Percentiles rank a stretch among this genome's conserved stretches.
These are phyloP conservation scores for Lasiosphaeria hispida DNA, from an alignment of 495 filamentous ascomycete genomes.

Conservation along the genomic window DNA sequence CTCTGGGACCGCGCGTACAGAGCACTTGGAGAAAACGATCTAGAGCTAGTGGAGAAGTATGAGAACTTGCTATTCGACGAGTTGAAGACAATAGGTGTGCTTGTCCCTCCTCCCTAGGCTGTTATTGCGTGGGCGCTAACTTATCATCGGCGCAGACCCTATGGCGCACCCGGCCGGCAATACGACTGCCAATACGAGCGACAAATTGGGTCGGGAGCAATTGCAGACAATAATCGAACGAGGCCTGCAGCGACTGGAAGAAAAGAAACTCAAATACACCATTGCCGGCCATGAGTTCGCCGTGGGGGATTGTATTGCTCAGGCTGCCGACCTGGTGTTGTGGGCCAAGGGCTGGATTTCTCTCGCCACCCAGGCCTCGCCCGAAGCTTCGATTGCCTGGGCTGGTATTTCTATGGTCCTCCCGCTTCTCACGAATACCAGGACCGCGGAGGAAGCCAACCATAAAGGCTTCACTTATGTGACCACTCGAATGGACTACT, in stretches of 20 bases:
- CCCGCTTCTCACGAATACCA: conserved; percentile 28
- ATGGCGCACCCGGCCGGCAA: too few species aligned
- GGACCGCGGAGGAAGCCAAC: conserved; percentile 20
- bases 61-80: too few species aligned
- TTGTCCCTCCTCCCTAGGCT: too few species aligned
- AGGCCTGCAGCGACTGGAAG: conserved; percentile 15
- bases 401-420: conserved; percentile 27
- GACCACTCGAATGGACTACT: conserved; percentile 25
- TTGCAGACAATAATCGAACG: conserved; percentile 11
- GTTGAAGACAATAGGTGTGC: too few species aligned
- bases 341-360: conserved; percentile 21
- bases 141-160: too few species aligned
- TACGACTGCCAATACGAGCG: too few species aligned
- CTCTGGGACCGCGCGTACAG: too few species aligned
- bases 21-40: too few species aligned
- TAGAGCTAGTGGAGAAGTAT: too few species aligned
- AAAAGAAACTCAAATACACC: conserved; percentile 13
- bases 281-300: conserved; percentile 21
- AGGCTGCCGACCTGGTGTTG: conserved; percentile 13
- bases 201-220: neutral
- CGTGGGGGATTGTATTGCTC: conserved; percentile 19
- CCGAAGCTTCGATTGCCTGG: conserved; percentile 27
- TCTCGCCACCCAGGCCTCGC: conserved; percentile 10
- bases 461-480: conserved; percentile 30
- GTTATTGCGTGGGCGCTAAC: too few species aligned